phyloP scores from a whole-genome alignment of 495 filamentous ascomycete genomes.

The Hypoxylon crocopeplum region DNA sequence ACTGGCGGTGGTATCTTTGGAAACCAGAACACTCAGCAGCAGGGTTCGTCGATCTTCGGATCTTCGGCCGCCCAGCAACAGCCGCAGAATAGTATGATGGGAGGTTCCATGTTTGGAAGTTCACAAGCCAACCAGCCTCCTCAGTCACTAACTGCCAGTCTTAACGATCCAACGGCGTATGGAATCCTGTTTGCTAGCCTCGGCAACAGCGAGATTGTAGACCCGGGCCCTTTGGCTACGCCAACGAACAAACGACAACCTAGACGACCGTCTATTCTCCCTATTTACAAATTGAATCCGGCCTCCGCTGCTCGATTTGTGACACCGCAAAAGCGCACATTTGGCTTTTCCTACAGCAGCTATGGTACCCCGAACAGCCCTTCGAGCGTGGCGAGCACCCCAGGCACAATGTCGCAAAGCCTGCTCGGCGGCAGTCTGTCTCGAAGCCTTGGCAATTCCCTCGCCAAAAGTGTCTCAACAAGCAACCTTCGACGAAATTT shows the following conservation, averaged over 20 bases:
- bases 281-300: constrained; percentile 88
- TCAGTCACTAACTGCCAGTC: constrained; percentile 75
- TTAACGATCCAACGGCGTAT: constrained; percentile 80
- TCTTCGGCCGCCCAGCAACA: constrained; percentile 51
- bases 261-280: constrained; percentile 77
- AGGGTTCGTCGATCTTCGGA: constrained; percentile 52
- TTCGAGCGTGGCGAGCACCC: constrained; percentile 70
- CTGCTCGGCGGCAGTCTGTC: constrained; percentile 68
- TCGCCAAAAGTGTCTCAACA: constrained; percentile 68
- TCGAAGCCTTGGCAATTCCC: constrained; percentile 46
- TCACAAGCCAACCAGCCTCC: constrained; percentile 50
- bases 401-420: constrained; percentile 68
- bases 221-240: constrained; percentile 84
- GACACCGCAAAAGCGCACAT: constrained; percentile 83
- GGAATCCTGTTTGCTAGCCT: constrained; percentile 82
- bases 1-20: constrained; percentile 69
- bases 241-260: constrained; percentile 75
- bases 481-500: constrained; percentile 68
- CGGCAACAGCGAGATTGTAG: constrained; percentile 64
- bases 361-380: constrained; percentile 82
- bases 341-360: constrained; percentile 87
- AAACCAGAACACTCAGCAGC: constrained; percentile 53
- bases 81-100: constrained; percentile 54
- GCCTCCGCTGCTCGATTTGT: constrained; percentile 75
- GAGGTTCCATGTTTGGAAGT: constrained; percentile 49